Conservation (phyloP, 2,329 filamentous ascomycete species). For the Rasamsonia emersonii region DNA sequence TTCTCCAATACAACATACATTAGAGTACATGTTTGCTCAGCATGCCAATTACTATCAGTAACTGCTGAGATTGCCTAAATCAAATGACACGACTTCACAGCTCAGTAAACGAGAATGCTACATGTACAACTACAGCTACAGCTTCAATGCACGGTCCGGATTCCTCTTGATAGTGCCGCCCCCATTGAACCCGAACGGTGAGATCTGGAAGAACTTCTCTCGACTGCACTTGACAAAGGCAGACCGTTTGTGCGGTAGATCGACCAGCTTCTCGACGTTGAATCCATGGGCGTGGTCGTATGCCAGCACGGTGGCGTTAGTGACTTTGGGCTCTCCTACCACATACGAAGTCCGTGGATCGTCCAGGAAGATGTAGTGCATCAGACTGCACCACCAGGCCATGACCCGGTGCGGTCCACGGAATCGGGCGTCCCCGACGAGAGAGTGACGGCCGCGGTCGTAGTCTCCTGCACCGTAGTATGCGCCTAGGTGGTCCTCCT, state of each 20-base stretch:
- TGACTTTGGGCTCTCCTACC: slow-evolving; percentile 61
- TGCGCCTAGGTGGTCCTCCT: slow-evolving; percentile 54
- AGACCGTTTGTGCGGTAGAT: slow-evolving; percentile 63
- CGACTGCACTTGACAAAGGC: slow-evolving; percentile 57
- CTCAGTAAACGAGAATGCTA: too few relatives aligned
- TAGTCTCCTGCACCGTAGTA: slow-evolving; percentile 49
- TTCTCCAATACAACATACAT: too few relatives aligned
- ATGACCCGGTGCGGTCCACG: slow-evolving; percentile 48
- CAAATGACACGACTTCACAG: too few relatives aligned
- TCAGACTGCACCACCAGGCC: slow-evolving; percentile 50
- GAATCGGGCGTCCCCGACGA: slow-evolving; percentile 28
- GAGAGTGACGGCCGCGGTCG: slow-evolving; percentile 52
- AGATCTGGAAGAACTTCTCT: slow-evolving; percentile 62
- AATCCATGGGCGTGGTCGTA: slow-evolving; percentile 70
- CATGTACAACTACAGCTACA: too few relatives aligned
- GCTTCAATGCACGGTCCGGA: slow-evolving; percentile 13
- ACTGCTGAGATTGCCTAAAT: too few relatives aligned
- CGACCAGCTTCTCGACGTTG: slow-evolving; percentile 62
- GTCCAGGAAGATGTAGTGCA: slow-evolving; percentile 53
- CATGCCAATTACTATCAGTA: too few relatives aligned
- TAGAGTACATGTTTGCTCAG: too few relatives aligned
- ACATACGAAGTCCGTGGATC: slow-evolving; percentile 47
- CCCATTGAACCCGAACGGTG: slow-evolving; percentile 23
- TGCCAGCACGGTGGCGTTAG: slow-evolving; percentile 59
- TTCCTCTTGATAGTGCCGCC: slow-evolving; percentile 15